phyloP scores from a whole-genome alignment of 306 rosid species.

The Cucumis sativus region Cucumber_9930_V3 NC_026658.2:5259501-5260000 shows the following conservation, averaged over 20 bases:
- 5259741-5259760: background rate
- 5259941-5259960: background rate
- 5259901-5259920: background rate
- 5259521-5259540: conserved; percentile 52
- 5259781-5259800: background rate
- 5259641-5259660: background rate
- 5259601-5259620: conserved; percentile 17
- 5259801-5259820: background rate
- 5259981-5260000: too few relatives aligned
- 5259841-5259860: conserved; percentile 24
- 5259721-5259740: background rate
- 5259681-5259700: background rate
- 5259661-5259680: background rate
- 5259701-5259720: background rate
- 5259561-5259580: conserved; percentile 2
- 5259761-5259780: background rate
- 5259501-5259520: conserved; percentile 81
- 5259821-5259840: conserved; percentile 20
- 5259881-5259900: background rate
- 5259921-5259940: background rate
- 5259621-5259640: background rate
- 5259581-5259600: background rate
- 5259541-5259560: conserved; percentile 14
- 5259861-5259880: background rate
- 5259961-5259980: background rate